Evolutionary conservation across 768 basidiomycete genomes (phyloP), one percentile per base, ranked within the genome.

Genomic region (Pilatotrama ljubarskyi): DNA sequence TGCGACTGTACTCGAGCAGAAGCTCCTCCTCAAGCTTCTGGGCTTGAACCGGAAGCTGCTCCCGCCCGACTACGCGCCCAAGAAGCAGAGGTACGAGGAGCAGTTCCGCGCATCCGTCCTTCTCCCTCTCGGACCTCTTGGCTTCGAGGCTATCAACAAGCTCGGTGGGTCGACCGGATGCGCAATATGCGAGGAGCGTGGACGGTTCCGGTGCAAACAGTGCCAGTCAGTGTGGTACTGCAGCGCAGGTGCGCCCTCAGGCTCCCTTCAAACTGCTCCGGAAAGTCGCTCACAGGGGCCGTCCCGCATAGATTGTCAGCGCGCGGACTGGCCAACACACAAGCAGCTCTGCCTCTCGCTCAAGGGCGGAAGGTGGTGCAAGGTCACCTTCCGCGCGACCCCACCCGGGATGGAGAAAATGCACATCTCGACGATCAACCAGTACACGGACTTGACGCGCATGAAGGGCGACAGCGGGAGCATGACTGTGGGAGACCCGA

Each of bases 241-340:
- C 52, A 63, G 75, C 35, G 65, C 66, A 65, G 72, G 77, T 76
- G n/a, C 51, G 68, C 20, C 10, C 29, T n/a, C n/a, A n/a, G 29
- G 8, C 20, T 15, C 22, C 18, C 10, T 46, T 6, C 11, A 3
- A 10, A 22, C 17, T 20, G 18, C 4, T 22, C 15, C 11, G 3
- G 10, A 17, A 9, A 29, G 24, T 11, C 1, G 14, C 40, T 51
- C 20, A 53, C 26, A 14, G 22, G 14, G 1, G 29, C 29, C 29
- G 29, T 32, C 11, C 25, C 41, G 17, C 52, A 3, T 53, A 68
- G 79, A 73, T 40, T 80, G 79, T 52, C 80, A 79, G 60, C 68
- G 55, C 15, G 62, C 56, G n/a, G 75, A 80, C 61, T 81, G 78
- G 78, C 66, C 68, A 26, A 59, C 67, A 6, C 78, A 80, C 65